A percentile compares a stretch with the other conserved stretches of the same genome.
Conservation (phyloP, 495 filamentous ascomycete species). For the Penicillium pancosmium region DNA sequence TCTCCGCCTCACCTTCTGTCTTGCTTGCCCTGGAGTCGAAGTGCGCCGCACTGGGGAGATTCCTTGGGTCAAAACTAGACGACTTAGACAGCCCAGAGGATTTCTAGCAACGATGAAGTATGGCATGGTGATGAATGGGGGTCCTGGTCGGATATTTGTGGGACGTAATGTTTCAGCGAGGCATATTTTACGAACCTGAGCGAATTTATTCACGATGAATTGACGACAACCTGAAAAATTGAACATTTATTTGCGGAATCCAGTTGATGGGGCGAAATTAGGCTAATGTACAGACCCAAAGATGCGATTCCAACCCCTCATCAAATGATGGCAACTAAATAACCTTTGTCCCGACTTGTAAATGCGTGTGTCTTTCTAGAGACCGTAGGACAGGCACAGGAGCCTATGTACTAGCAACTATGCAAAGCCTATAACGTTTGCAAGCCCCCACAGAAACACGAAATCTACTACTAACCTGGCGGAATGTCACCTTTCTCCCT, state of each 20-base stretch:
- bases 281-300: too few relatives aligned
- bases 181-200: slow-evolving; percentile 3
- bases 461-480: too few relatives aligned
- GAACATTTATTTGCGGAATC: not conserved
- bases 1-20: slow-evolving; percentile 45
- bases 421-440: too few relatives aligned
- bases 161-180: slow-evolving; percentile 5
- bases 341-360: too few relatives aligned
- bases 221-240: slow-evolving; percentile 4
- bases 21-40: slow-evolving; percentile 50
- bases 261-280: too few relatives aligned
- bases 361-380: too few relatives aligned
- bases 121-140: not conserved
- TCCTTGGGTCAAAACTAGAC: slow-evolving; percentile 45
- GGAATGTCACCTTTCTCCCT: too few relatives aligned
- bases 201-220: slow-evolving; percentile 6
- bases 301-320: too few relatives aligned
- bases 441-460: too few relatives aligned
- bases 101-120: slow-evolving; percentile 31
- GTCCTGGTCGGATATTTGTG: not conserved
- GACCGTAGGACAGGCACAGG: too few relatives aligned
- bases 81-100: slow-evolving; percentile 51
- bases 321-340: too few relatives aligned
- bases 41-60: slow-evolving; percentile 46
- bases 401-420: too few relatives aligned